Evolutionary conservation across 73 alveolate genomes (phyloP), one percentile per base, ranked within the genome.

Genomic region (Tetrahymena elliotti): DNA sequence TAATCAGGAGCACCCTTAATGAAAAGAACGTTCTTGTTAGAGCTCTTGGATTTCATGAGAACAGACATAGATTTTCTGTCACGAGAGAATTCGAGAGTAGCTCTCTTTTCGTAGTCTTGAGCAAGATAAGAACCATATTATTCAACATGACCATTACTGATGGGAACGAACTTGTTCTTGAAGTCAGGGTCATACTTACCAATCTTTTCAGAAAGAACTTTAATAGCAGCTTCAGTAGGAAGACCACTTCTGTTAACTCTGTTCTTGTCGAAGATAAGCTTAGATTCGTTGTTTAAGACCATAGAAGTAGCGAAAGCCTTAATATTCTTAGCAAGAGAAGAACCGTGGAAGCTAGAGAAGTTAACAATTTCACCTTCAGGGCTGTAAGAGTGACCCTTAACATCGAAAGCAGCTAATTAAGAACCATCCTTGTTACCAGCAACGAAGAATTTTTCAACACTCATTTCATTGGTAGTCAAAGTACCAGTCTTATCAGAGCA

Each of bases 401-500:
- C 97, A 10, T 93, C 96, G 84, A 83, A 93, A 27, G 93, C 97
- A 10, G 84, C 84, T 38, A 96, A 68, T 20, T 95, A 95, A 34
- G 94, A 53, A 40, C 96, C 92, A 34, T 52, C 83, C 7, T 40
- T 38, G 33, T 96, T 98, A 31, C 52, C 53, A 84, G 96, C 83
- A 94, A 95, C 88, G 35, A 96, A 95, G 93, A 98, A 88, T 68
- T 96, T 95, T 38, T 97, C 97, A 33, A 98, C 98, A 93, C 99
- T 94, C 99, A 97, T 97, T 94, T 98, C 98, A 96, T 99, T 99
- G 92, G 98, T 96, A n/a, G 99, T 98, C 94, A 98, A 94, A 13
- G 99, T 98, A 38, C 99, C 99, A 33, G 99, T 99, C 97, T 99
- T 99, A 96, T 99, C 99, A 34, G 99, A 97, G 97, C 99, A 99